Conservation (phyloP, 202 grass and related monocot genomes). For the Cymbopogon flexuosus region DNA sequence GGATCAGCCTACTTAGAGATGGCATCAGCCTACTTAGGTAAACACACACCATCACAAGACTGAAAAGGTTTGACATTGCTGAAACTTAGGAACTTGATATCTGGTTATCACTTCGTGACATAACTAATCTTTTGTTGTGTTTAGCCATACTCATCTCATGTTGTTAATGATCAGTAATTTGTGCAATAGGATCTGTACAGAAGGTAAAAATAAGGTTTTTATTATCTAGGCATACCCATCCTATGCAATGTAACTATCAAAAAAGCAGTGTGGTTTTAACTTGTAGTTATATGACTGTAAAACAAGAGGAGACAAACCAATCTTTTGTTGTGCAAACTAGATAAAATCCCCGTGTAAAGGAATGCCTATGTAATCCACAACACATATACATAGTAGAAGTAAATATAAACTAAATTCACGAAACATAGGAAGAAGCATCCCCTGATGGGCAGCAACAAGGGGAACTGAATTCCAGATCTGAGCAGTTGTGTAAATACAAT, state of each 20-base stretch:
- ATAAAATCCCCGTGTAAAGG: not conserved
- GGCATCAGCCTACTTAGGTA: constrained; percentile 11
- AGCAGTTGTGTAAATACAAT: not conserved
- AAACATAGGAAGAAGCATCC: not conserved
- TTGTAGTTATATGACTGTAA: not conserved
- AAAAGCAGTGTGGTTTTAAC: not conserved
- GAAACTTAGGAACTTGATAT: not conserved
- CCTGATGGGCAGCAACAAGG: not conserved
- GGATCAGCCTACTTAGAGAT: constrained; percentile 1
- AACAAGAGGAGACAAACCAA: not conserved
- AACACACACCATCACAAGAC: not conserved
- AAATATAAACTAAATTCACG: not conserved
- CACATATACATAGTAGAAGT: not conserved
- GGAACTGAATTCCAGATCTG: not conserved
- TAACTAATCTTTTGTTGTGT: not conserved
- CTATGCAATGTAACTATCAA: not conserved
- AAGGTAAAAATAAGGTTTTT: not conserved
- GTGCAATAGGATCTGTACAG: too few relatives aligned
- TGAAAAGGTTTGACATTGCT: not conserved
- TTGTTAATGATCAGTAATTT: not conserved
- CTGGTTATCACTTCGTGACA: not conserved
- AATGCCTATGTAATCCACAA: not conserved
- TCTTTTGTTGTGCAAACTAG: not conserved
- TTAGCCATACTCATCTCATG: too few relatives aligned
- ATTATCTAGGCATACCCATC: not conserved